phyloP scores from a whole-genome alignment of 2,329 filamentous ascomycete genomes.

The Lachnellula willkommii region DNA sequence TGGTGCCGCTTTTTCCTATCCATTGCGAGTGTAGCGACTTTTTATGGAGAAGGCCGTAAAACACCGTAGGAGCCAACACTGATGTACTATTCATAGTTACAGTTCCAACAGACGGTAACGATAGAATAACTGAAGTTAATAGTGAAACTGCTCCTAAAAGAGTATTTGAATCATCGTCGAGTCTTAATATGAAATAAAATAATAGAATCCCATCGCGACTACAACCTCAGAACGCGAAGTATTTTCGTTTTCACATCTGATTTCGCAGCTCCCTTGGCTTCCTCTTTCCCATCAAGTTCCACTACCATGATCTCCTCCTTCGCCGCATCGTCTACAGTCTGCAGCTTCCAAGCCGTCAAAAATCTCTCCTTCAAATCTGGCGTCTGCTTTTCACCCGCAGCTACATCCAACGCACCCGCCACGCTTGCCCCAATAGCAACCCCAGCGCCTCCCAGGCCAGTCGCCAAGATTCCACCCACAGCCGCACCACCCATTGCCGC shows the following conservation, averaged over 20 bases:
- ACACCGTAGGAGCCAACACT: no score
- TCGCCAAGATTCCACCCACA: constrained; percentile 17
- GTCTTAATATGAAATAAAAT: no score
- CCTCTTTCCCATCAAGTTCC: not conserved
- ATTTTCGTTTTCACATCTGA: not conserved
- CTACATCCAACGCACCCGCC: constrained; percentile 10
- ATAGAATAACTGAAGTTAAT: no score
- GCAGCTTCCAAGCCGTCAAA: constrained; percentile 11
- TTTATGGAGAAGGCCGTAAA: no score
- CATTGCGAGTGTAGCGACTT: no score
- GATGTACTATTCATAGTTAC: no score
- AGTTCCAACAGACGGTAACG: no score
- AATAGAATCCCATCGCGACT: not conserved
- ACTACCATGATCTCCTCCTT: constrained; percentile 1
- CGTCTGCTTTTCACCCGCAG: not conserved
- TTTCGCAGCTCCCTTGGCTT: not conserved
- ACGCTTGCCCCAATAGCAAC: constrained; percentile 11
- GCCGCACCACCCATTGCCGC: constrained; percentile 26
- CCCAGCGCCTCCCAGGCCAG: constrained; percentile 13
- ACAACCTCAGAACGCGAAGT: not conserved
- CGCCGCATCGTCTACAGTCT: no score
- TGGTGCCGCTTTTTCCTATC: no score
- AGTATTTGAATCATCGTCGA: no score
- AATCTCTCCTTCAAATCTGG: constrained; percentile 15
- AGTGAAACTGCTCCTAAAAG: no score